Base-by-base conservation (phyloP, 352 stramenopile genomes). In the Aphanomyces cochlioides region DNA sequence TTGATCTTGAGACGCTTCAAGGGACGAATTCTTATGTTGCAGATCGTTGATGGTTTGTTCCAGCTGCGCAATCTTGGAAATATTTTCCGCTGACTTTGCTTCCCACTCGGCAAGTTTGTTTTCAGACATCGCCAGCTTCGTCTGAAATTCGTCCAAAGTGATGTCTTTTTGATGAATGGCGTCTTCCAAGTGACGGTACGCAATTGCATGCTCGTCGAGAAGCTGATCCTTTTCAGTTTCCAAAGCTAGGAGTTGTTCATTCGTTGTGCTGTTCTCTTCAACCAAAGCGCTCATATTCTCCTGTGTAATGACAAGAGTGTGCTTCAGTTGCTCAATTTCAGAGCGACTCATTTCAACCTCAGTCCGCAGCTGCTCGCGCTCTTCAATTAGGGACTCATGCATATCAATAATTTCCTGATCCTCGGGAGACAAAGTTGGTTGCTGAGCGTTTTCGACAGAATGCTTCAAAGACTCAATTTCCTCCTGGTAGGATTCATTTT, bases 371-470 rank as follows among this genome's bases (percentile, higher is more conserved):
- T 8, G 5, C 21, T 63, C 56, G 17, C 38, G 21, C 28, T 63
- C 56, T 45, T 63, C 34, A 38, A 63, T 6, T 4, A 63, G 56
- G 19, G 56, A 17, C n/a, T 34, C 56, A 37, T 63, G 56, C 28
- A 63, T n/a, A 15, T 15, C 56, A 45, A 63, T 21, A 15, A 63
- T 37, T 37, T 63, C 56, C 21, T 63, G 40, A 38, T 63, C 56
- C 28, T 63, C 43, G 17, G 43, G 10, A 1, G 43, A 50, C 43
- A 50, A n/a, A 2, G 17, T 40, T 40, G n/a, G 34, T 38, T 41
- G n/a, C 56, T 63, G 19, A 13, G 15, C 7, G 12, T 21, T 19
- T 34, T 8, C 28, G 28, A 63, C 19, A 15, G 28, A 13, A 2
- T 63, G 8, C 28, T 50, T 50, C 43, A 50, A n/a, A n/a, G 43